Percentiles rank a stretch among this genome's conserved stretches.
Conservation (phyloP, 2,329 filamentous ascomycete genomes). For the Trichoderma polysporum region DNA sequence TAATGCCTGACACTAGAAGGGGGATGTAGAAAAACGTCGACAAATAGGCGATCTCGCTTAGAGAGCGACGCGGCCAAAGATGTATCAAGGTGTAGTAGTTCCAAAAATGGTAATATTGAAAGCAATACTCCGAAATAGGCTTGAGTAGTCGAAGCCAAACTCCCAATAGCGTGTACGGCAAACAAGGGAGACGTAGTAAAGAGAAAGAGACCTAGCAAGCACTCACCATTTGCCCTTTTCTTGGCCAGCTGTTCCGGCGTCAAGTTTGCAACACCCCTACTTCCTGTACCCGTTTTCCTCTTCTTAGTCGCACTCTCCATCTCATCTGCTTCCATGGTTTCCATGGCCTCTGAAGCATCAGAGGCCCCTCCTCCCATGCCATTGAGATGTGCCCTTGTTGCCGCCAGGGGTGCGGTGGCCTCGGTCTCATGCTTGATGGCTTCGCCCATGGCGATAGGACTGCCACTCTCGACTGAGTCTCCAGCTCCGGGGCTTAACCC, state of each 20-base stretch:
- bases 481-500: constrained; percentile 16
- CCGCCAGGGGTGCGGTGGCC: neutral
- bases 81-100: neutral
- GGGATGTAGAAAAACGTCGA: neutral
- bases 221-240: constrained; percentile 57
- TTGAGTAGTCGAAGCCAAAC: neutral
- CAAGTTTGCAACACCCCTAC: constrained; percentile 59
- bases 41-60: neutral
- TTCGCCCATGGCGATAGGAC: neutral
- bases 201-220: constrained; percentile 17
- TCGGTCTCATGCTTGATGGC: neutral
- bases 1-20: neutral
- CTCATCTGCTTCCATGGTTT: constrained; percentile 8
- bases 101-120: neutral
- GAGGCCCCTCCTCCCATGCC: neutral
- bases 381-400: constrained; percentile 1
- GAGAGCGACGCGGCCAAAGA: neutral
- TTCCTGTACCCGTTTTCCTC: constrained; percentile 46
- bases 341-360: constrained; percentile 3
- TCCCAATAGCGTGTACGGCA: neutral
- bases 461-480: constrained; percentile 6
- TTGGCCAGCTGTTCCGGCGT: constrained; percentile 74
- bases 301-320: constrained; percentile 32
- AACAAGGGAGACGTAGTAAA: neutral
- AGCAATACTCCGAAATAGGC: neutral